These are phyloP conservation scores for Solanum gandarillasii DNA, from an alignment of 257 asterid genomes.

Conservation along the genomic window DNA sequence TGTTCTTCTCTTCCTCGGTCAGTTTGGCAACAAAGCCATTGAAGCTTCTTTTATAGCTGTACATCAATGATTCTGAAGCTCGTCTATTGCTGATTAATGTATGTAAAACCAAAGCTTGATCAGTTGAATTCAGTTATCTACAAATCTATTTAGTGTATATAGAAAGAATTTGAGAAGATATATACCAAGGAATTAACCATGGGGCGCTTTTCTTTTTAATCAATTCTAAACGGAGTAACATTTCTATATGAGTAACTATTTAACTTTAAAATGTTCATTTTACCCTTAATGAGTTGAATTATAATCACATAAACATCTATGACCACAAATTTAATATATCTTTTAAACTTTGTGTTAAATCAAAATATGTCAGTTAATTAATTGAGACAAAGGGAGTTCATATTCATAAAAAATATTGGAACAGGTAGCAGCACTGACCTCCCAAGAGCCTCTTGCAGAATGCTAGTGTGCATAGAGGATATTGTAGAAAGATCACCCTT, in stretches of 20 bases:
- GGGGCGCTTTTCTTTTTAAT: too few relatives aligned
- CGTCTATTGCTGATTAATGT: background rate
- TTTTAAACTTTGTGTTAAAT: rapidly evolving
- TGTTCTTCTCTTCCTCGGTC: background rate
- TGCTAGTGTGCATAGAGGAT: slow-evolving; percentile 26
- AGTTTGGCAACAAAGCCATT: background rate
- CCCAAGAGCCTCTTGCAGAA: slow-evolving; percentile 35
- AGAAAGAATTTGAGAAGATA: background rate
- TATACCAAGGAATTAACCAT: background rate
- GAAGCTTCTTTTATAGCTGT: background rate
- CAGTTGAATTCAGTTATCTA: background rate
- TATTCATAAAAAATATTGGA: background rate
- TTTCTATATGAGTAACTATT: too few relatives aligned
- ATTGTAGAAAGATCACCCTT: slow-evolving; percentile 22
- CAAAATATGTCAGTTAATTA: background rate
- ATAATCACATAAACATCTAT: background rate
- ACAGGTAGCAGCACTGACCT: slow-evolving; percentile 5
- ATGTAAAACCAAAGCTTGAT: background rate
- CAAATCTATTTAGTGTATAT: background rate
- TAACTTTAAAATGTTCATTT: too few relatives aligned
- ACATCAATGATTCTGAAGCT: background rate
- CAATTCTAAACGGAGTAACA: too few relatives aligned
- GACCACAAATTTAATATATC: background rate
- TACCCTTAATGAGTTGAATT: too few relatives aligned
- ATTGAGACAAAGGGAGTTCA: background rate